Evolutionary conservation across 2,329 filamentous ascomycete species (phyloP), one percentile per base, ranked within the genome.

Genomic region (Stagonosporopsis vannaccii): DNA sequence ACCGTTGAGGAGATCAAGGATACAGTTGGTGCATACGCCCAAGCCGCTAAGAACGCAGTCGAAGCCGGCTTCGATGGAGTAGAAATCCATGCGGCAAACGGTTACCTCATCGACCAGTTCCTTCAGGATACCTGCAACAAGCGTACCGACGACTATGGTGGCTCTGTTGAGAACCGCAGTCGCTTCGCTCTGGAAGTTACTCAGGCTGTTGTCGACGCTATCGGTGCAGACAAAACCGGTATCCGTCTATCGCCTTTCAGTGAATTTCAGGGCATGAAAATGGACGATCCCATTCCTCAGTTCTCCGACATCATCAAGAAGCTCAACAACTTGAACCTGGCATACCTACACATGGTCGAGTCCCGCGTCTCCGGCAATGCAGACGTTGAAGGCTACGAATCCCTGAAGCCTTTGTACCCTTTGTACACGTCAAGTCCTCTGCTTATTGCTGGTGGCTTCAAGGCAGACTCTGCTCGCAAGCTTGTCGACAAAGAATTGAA

Each of bases 31-130:
- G 74, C 77, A 12, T 81, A 75, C 49, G 78, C 75, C 13, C 64
- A 71, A 20, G 79, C 77, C 4, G 80, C 82, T 0, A 77, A 77
- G 64, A 77, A 77, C 39, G 78, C 80, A 1, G 67, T 82, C 7
- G 72, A 77, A 42, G 84, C 82, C 3, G 84, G 84, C 0, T 84
- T 87, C 60, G 88, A 90, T 65, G 84, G 85, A 4, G 81, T 90
- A 15, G 88, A 81, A 58, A 73, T 82, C 12, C 79, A 81, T 59
- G 79, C 71, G 30, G 86, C 86, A 1, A 87, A 90, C 63, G 87
- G 88, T 6, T 91, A 91, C 68, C 79, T 92, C 0, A 72, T 90
- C 22, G 82, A 84, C 52, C 82, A 89, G 62, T 92, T 92, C 72
- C 76, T 88, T 12, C 87, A 86, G 60, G 82, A 84, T 57, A 79